phyloP scores from a whole-genome alignment of 169 alveolate species.

The Eimeria acervulina region DNA sequence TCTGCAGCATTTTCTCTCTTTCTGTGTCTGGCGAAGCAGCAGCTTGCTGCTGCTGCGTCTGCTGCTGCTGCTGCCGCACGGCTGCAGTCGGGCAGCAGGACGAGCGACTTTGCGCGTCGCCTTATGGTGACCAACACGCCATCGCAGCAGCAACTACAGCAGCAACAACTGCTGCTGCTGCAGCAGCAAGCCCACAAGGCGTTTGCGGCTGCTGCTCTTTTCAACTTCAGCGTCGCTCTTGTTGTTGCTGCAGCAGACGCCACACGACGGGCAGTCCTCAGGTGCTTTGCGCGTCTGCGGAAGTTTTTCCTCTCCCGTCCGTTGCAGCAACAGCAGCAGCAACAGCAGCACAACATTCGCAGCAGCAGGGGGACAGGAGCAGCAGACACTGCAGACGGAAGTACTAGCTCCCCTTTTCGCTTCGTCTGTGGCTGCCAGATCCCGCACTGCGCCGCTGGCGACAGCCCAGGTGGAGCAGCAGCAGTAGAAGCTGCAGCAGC shows the following conservation, averaged over 20 bases:
- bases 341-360: slow-evolving; percentile 13
- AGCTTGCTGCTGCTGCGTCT: slow-evolving; percentile 31
- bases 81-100: slow-evolving; percentile 49
- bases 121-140: background rate
- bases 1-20: slow-evolving; percentile 46
- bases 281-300: background rate
- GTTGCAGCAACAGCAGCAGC: slow-evolving; percentile 55
- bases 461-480: background rate
- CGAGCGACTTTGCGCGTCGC: slow-evolving; percentile 30
- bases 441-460: background rate
- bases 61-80: slow-evolving; percentile 41
- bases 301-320: background rate
- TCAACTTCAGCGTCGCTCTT: background rate
- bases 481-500: slow-evolving; percentile 5
- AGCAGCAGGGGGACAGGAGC: slow-evolving; percentile 47
- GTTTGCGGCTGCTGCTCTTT: slow-evolving; percentile 23
- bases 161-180: background rate
- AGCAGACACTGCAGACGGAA: background rate
- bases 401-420: background rate
- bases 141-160: slow-evolving; percentile 17
- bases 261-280: background rate
- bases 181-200: slow-evolving; percentile 1
- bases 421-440: slow-evolving; percentile 42
- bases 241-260: slow-evolving; percentile 29
- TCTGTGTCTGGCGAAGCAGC: slow-evolving; percentile 47